Base-by-base conservation (phyloP, 495 filamentous ascomycete genomes). In the Jackrogersella multiformis region DNA sequence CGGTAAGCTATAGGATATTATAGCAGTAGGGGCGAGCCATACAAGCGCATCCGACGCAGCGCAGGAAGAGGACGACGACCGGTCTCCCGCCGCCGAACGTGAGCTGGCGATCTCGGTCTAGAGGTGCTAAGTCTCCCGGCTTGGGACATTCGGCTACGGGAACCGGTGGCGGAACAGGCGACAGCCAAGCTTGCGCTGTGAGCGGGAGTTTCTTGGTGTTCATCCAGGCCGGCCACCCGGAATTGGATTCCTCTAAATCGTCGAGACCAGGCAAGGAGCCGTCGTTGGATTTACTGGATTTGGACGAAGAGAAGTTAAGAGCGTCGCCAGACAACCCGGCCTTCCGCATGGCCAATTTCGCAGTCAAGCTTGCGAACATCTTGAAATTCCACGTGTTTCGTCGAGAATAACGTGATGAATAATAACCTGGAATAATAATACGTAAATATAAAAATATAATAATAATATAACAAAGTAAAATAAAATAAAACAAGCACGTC, bases 1-100 rank as follows among this genome's bases (percentile, higher is more conserved):
- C 18, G 13, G 23, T 45, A 28, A 59, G 46, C 10, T 38, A 23
- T 9, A n/a, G n/a, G 26, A 60, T n/a, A 15, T 18, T 35, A 52
- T 35, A n/a, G 45, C 30, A 23, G 56, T 34, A 21, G 24, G 46
- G 42, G 61, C 38, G 26, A 52, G 28, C 64, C 73, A 45, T 72
- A 79, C 82, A 86, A 36, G 84, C 85, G 69, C 85, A 87, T 24
- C 84, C 85, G 28, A 84, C 84, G 61, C 85, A 86, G 21, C 85
- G 74, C 12, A 87, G 69, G 70, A 86, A 87, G 1, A 81, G 77
- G 4, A 87, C 72, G 8, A 86, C 68, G 2, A 75, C 73, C 8
- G 79, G 79, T 49, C 73, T 78, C 32, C 77, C 76, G 36, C 68
- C 58, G 9, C 75, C 72, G 23, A 77, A 62, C 2, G 73, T 70